These are phyloP conservation scores for Akebia trifoliata DNA, from an alignment of 164 flowering plant species.

Conservation along the genomic window DNA sequence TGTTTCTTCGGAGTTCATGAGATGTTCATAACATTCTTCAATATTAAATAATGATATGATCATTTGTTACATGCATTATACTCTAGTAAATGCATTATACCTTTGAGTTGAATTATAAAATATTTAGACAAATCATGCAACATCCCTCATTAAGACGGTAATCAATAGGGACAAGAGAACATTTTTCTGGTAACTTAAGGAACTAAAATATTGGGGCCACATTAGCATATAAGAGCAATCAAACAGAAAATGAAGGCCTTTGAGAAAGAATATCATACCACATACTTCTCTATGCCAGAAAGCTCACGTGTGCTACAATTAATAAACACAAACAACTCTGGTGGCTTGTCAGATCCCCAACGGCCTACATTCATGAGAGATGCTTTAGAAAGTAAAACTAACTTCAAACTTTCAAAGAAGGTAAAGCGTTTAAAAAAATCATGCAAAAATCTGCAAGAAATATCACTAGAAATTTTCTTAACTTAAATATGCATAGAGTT, in stretches of 20 bases:
- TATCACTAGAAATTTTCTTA: neutral
- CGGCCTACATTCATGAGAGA: conserved; percentile 48
- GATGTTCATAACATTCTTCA: no score
- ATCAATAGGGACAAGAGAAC: neutral
- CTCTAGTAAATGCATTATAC: no score
- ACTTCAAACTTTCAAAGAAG: neutral
- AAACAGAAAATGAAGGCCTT: neutral
- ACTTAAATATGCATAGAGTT: neutral
- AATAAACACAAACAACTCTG: conserved; percentile 74
- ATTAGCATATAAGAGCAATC: neutral
- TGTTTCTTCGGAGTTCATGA: no score
- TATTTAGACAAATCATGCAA: no score
- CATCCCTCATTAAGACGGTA: neutral
- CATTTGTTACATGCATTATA: no score
- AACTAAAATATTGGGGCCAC: neutral
- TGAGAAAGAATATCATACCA: conserved; percentile 52
- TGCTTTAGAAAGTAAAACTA: neutral
- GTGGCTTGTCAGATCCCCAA: conserved; percentile 73
- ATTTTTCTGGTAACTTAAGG: neutral
- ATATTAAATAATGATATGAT: no score
- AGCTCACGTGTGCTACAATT: conserved; percentile 92
- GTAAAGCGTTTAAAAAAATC: neutral
- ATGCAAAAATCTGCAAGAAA: no score
- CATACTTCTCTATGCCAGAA: conserved; percentile 75
- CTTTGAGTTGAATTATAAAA: no score